Conservation (phyloP, 495 filamentous ascomycete genomes). For the Penicillium arizonense region DNA sequence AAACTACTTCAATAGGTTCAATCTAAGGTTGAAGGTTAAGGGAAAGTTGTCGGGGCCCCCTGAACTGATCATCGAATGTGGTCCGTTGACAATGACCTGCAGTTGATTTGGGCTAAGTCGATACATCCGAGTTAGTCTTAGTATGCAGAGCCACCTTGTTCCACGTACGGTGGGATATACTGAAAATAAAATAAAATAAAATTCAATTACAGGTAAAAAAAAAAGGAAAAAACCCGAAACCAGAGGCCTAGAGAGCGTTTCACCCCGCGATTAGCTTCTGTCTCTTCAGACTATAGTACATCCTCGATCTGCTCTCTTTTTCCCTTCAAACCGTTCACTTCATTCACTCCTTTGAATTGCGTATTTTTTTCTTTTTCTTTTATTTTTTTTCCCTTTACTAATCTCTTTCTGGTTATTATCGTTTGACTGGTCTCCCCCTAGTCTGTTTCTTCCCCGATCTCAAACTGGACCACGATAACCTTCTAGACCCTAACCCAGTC, state of each 20-base stretch:
- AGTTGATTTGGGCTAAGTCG: constrained; percentile 26
- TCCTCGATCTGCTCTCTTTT: constrained; percentile 17
- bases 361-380: constrained; percentile 22
- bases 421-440: constrained; percentile 4
- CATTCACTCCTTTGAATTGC: constrained; percentile 30
- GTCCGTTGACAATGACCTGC: constrained; percentile 22
- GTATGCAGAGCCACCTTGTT: constrained; percentile 31
- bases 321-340: constrained; percentile 18
- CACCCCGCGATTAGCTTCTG: constrained; percentile 41
- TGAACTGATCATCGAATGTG: constrained; percentile 20
- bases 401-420: constrained; percentile 10
- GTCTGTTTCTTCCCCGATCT: constrained; percentile 11
- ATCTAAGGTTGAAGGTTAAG: constrained; percentile 1
- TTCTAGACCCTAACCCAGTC: constrained; percentile 15
- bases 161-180: constrained; percentile 26
- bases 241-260: constrained; percentile 26
- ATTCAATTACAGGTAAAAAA: constrained; percentile 7
- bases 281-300: constrained; percentile 27
- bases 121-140: constrained; percentile 32
- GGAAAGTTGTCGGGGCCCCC: constrained; percentile 10
- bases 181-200: constrained; percentile 8
- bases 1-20: neutral
- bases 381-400: constrained; percentile 17
- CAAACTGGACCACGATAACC: constrained; percentile 16
- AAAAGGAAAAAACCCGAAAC: constrained; percentile 16